Evolutionary conservation across 2,329 filamentous ascomycete genomes (phyloP), one percentile per base, ranked within the genome.

Genomic region (Xylaria sp.): DNA sequence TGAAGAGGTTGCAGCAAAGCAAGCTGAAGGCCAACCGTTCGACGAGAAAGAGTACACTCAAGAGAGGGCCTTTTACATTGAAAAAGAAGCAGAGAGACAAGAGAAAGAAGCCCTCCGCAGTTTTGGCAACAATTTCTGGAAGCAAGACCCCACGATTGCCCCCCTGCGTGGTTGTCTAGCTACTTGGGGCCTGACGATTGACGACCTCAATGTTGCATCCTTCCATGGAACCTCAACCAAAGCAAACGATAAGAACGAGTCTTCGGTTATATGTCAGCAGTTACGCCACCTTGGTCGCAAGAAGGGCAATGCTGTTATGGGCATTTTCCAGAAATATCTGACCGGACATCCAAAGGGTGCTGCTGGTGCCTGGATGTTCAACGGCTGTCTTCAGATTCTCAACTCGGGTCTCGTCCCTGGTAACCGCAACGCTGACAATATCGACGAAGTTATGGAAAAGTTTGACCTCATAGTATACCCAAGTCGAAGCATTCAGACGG

Each of bases 241-340:
- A 80, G 96, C 96, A 75, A 99, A 99, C 82, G 96, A 99, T 86
- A 98, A 98, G 91, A 99, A 99, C 83, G 96, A 99, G 82, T 98
- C 96, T 20, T 94, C 94, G 63, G 96, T 98, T 78, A 92, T 99
- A 76, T 98, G 95, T 86, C 90, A 98, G 81, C 97, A 99, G 84
- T 90, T 99, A 82, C 91, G 91, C 76, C 97, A 99, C 80, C 91
- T 99, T 63, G 96, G 96, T 74, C 93, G 96, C 76, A 92, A 91
- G 83, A 98, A 98, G 90, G 96, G 97, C 78, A 99, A 99, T 78
- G 94, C 96, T 39, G 87, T 99, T 15, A 84, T 98, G 73, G 96
- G 94, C 85, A 94, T 99, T 81, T 99, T 98, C 92, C 96, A 99
- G 84, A 99, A 99, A 84, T 98, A 97, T 82, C 90, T 99, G 71